Evolutionary conservation across 176 grass and related monocot genomes (phyloP), one percentile per base, ranked within the genome.

Genomic region (Oryza meyeriana): DNA sequence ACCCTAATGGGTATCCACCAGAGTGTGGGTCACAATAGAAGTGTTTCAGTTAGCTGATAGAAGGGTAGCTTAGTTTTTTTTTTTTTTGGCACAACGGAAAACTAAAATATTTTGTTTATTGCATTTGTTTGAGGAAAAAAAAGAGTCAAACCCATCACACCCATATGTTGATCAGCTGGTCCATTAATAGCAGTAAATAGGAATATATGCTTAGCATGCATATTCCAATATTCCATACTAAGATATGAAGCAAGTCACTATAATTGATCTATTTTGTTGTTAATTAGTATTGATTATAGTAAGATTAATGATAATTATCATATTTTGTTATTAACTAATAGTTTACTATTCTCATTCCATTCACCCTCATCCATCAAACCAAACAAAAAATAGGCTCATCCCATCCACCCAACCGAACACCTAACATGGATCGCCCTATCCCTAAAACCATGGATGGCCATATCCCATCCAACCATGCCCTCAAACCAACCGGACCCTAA

Each of bases 11-110:
- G 16, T 69, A 52, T 3, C 88, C 91, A 6, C 16, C 8, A 2
- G 82, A 94, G 58, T 90, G 91, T 61, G 25, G 26, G 10, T 72
- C 88, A 31, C 16, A 64, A 30, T 82, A 84, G 73, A 24, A 69
- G 35, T 72, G 57, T 64, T 65, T 59, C 28, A 67, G 0, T 45
- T 70, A 81, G 52, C 26, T 72, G 6, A 52, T 52, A 67, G 14
- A 67, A 61, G 64, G 0, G 27, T 20, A 3, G 47, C 14, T 0
- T 36, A 35, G 36, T 85, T 77, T 61, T 87, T 34, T 44, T 82
- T 61, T 48, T 6, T 14, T 48, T 48, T 48, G 17, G 14, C 45
- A 48, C 13, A 17, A 2, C 35, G 5, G 30, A 83, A 66, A 30
- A 38, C 3, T 27, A 26, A 36, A 62, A 32, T 36, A 42, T 34